phyloP scores from a whole-genome alignment of 1,284 basidiomycete species.

The Puccinia polysora region DNA sequence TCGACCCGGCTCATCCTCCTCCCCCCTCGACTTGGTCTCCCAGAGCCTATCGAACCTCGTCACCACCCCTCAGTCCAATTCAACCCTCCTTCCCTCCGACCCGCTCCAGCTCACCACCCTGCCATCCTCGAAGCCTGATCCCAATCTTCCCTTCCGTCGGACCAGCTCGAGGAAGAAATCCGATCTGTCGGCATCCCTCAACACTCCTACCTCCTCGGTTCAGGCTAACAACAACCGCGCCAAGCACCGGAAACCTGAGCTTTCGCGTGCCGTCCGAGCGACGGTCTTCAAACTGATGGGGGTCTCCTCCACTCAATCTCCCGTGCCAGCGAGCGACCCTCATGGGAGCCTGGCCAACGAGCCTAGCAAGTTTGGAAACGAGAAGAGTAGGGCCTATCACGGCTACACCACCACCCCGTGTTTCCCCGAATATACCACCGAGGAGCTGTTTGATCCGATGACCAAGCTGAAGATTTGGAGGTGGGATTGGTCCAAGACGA shows the following conservation, averaged over 20 bases:
- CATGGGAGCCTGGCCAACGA: not conserved
- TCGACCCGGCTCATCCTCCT: too few relatives aligned
- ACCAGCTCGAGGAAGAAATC: slow-evolving; percentile 12
- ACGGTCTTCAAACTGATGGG: slow-evolving; percentile 39
- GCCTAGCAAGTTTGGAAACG: slow-evolving; percentile 21
- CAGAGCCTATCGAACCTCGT: too few relatives aligned
- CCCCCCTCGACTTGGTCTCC: too few relatives aligned
- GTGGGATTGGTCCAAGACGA: slow-evolving; percentile 40
- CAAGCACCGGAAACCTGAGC: slow-evolving; percentile 35
- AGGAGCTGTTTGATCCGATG: slow-evolving; percentile 19
- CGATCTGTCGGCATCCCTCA: not conserved
- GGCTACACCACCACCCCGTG: slow-evolving; percentile 37
- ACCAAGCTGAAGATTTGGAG: slow-evolving; percentile 23
- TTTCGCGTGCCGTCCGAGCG: slow-evolving; percentile 28
- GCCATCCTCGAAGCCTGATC: slow-evolving; percentile 8
- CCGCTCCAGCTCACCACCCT: not conserved
- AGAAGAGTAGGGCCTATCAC: slow-evolving; percentile 37
- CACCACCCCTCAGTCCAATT: too few relatives aligned
- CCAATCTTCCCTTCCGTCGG: not conserved
- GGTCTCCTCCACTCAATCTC: slow-evolving; percentile 13
- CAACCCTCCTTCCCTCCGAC: too few relatives aligned
- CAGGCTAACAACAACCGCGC: slow-evolving; percentile 14
- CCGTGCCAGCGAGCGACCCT: not conserved
- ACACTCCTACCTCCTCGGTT: not conserved
- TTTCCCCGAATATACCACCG: slow-evolving; percentile 24